Conservation (phyloP, 2,329 filamentous ascomycete species). For the Colletotrichum lini region DNA sequence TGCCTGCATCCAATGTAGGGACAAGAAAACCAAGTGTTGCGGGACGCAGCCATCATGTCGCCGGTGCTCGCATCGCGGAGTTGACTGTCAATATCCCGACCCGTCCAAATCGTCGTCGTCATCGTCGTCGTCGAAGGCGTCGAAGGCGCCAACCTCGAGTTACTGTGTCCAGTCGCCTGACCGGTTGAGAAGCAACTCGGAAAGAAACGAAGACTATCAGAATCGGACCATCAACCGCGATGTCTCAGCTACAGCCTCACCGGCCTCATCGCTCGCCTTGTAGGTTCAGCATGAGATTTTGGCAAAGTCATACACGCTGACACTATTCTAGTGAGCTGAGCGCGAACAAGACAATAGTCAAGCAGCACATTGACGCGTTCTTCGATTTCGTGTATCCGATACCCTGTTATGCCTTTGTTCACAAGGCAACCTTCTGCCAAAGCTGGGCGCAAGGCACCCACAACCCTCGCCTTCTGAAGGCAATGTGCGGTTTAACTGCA, state of each 20-base stretch:
- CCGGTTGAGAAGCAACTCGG: neutral
- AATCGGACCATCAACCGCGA: neutral
- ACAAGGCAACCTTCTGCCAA: slow-evolving; percentile 38
- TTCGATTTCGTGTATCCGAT: slow-evolving; percentile 38
- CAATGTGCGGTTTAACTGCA: slow-evolving; percentile 35
- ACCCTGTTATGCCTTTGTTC: slow-evolving; percentile 37
- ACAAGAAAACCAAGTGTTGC: slow-evolving; percentile 39
- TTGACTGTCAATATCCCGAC: slow-evolving; percentile 33
- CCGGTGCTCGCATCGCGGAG: slow-evolving; percentile 21
- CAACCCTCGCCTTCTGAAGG: slow-evolving; percentile 33
- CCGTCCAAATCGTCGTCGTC: neutral
- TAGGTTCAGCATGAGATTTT: neutral
- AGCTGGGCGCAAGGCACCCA: slow-evolving; percentile 30
- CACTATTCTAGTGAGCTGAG: slow-evolving; percentile 17
- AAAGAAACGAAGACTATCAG: neutral
- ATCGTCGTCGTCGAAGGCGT: neutral
- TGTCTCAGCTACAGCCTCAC: slow-evolving; percentile 9
- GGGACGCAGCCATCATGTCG: slow-evolving; percentile 31
- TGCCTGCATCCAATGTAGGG: slow-evolving; percentile 32
- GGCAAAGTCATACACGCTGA: neutral
- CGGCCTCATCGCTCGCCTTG: slow-evolving; percentile 20
- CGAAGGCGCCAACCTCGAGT: neutral
- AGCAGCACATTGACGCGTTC: slow-evolving; percentile 39
- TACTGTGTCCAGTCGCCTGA: neutral
- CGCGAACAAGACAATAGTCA: slow-evolving; percentile 30